phyloP scores from a whole-genome alignment of 192 early-diverging fungal genomes.

The Entomortierella lignicola region DNA sequence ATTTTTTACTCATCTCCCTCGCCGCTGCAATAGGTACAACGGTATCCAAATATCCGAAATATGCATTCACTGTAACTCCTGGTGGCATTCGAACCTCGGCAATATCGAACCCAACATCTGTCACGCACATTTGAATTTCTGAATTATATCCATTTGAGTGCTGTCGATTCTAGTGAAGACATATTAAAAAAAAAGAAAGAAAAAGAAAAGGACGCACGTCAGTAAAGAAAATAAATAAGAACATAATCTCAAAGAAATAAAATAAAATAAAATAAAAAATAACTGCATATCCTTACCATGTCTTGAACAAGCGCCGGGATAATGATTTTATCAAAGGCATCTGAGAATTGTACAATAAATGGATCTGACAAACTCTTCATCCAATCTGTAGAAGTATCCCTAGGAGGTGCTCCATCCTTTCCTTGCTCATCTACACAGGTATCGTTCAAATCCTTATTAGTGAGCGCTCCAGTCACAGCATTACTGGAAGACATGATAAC shows the following conservation, averaged over 20 bases:
- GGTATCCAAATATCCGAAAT: conserved; percentile 32
- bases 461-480: conserved; percentile 31
- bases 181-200: conserved; percentile 5
- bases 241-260: not conserved
- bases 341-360: conserved; percentile 36
- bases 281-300: conserved; percentile 33
- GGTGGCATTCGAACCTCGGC: conserved; percentile 9
- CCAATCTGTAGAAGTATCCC: not conserved
- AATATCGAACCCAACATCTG: conserved; percentile 40
- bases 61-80: conserved; percentile 29
- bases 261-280: not conserved
- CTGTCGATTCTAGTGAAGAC: conserved; percentile 54
- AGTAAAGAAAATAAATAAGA: not conserved
- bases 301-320: conserved; percentile 46
- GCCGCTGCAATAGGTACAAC: conserved; percentile 43
- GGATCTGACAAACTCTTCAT: conserved; percentile 25
- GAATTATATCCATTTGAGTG: conserved; percentile 49
- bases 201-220: not conserved
- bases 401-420: not conserved
- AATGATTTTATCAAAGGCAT: conserved; percentile 40
- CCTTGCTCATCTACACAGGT: not conserved
- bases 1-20: conserved; percentile 26
- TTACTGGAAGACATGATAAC: conserved; percentile 37
- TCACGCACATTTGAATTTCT: conserved; percentile 50
- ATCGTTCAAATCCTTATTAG: conserved; percentile 11